A percentile compares a stretch with the other conserved stretches of the same genome.
These are phyloP conservation scores for Didymella pomorum DNA, from an alignment of 2,329 filamentous ascomycete species.

Conservation along the genomic window DNA sequence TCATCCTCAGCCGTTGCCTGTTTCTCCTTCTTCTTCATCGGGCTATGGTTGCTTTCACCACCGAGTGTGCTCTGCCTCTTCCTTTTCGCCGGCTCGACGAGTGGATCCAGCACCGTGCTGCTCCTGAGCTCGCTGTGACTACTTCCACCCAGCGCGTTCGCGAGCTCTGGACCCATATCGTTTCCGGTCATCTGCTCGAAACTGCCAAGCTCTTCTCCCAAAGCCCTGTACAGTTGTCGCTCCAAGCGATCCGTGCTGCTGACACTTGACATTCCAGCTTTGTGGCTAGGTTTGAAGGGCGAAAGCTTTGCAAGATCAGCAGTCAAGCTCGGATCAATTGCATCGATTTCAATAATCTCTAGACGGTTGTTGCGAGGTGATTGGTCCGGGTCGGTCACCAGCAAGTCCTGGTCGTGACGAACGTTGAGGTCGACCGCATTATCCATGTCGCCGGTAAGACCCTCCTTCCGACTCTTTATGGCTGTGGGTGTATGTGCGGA, in stretches of 20 bases:
- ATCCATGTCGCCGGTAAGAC: conserved; percentile 10
- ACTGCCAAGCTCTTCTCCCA: conserved; percentile 42
- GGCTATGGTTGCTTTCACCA: conserved; percentile 29
- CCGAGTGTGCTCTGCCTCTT: conserved; percentile 39
- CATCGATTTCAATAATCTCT: conserved; percentile 36
- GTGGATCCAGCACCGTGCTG: conserved; percentile 10
- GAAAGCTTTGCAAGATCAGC: conserved; percentile 21
- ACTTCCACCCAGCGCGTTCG: conserved; percentile 15
- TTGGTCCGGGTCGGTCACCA: conserved; percentile 3
- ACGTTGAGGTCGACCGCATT: conserved; percentile 13
- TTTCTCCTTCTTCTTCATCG: conserved; percentile 38
- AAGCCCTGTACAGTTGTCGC: conserved; percentile 40
- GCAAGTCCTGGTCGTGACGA: conserved; percentile 31
- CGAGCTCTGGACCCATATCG: conserved; percentile 27
- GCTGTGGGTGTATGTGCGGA: conserved; percentile 29
- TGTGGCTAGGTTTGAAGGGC: conserved; percentile 33
- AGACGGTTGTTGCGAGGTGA: conserved; percentile 12
- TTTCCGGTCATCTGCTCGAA: conserved; percentile 29
- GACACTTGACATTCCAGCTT: conserved; percentile 37
- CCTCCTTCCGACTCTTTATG: conserved; percentile 42
- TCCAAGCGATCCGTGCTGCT: conserved; percentile 42
- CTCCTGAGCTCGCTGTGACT: conserved; percentile 11
- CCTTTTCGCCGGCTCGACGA: conserved; percentile 36
- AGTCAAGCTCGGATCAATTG: conserved; percentile 24
- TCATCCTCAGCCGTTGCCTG: conserved; percentile 3